These are phyloP conservation scores for Cercophora newfieldiana DNA, from an alignment of 495 filamentous ascomycete species.

Conservation along the genomic window DNA sequence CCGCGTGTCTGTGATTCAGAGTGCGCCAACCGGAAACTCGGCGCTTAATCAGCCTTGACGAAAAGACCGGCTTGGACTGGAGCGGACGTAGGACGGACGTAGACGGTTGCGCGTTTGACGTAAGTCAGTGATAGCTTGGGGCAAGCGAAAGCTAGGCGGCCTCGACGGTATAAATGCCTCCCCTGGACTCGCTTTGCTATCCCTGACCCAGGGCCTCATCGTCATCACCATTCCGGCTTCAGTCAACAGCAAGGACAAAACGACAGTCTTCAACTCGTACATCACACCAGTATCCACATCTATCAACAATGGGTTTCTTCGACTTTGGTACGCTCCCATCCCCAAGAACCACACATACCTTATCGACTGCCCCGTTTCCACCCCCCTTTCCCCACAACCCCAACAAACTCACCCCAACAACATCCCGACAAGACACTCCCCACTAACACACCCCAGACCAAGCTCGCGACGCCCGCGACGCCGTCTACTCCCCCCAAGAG, in stretches of 20 bases:
- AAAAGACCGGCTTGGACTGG: background rate
- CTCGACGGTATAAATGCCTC: background rate
- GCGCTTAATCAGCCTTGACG: background rate
- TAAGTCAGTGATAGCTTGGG: background rate
- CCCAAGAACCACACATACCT: background rate
- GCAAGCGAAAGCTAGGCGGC: background rate
- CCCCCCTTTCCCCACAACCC: background rate
- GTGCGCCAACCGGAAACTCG: background rate
- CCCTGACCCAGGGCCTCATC: background rate
- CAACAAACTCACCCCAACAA: background rate
- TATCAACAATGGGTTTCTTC: slow-evolving; percentile 36
- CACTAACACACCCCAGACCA: slow-evolving; percentile 28
- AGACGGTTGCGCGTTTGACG: background rate
- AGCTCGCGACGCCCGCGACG: slow-evolving; percentile 55
- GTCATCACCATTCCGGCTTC: too few relatives aligned
- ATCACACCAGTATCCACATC: background rate
- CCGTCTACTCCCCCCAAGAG: slow-evolving; percentile 54
- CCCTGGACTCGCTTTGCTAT: background rate
- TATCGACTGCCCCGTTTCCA: background rate
- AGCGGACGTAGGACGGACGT: background rate
- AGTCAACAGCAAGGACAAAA: background rate
- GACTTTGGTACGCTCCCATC: slow-evolving; percentile 36
- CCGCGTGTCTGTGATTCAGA: background rate
- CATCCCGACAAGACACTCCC: background rate
- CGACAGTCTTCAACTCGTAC: background rate